Percentiles rank a stretch among this genome's conserved stretches.
Conservation (phyloP, 495 filamentous ascomycete genomes). For the Achaetomiella virescens region DNA sequence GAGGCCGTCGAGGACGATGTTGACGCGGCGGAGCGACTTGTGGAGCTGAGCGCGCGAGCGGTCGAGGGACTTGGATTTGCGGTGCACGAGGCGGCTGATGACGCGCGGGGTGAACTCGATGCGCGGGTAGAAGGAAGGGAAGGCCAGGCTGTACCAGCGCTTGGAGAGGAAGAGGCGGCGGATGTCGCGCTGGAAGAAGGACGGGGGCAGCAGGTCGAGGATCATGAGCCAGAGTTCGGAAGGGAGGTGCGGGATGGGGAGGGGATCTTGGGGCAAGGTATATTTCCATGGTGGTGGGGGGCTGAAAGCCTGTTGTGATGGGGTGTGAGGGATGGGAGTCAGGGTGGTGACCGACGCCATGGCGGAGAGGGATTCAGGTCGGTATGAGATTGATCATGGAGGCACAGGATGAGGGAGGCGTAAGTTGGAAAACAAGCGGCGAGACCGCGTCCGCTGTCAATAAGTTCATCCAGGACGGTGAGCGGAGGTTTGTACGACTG, state of each 20-base stretch:
- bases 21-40: slow-evolving; percentile 11
- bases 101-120: slow-evolving; percentile 20
- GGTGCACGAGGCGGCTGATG: slow-evolving; percentile 19
- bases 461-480: no score
- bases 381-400: neutral
- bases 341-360: neutral
- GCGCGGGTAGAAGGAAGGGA: slow-evolving; percentile 13
- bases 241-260: slow-evolving; percentile 10
- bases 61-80: slow-evolving; percentile 10
- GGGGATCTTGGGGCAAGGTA: neutral
- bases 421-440: no score
- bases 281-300: neutral
- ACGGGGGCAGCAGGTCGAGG: slow-evolving; percentile 14
- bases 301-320: neutral
- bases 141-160: slow-evolving; percentile 21
- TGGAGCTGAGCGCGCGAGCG: slow-evolving; percentile 6
- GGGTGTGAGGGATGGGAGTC: neutral
- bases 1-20: slow-evolving; percentile 17
- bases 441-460: no score
- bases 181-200: slow-evolving; percentile 22
- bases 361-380: neutral
- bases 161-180: slow-evolving; percentile 18
- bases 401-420: neutral
- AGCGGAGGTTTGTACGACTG: no score
- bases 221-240: slow-evolving; percentile 21